Evolutionary conservation across 1,284 basidiomycete species (phyloP), one percentile per base, ranked within the genome.

Genomic region (Trichosporon sp.): DNA sequence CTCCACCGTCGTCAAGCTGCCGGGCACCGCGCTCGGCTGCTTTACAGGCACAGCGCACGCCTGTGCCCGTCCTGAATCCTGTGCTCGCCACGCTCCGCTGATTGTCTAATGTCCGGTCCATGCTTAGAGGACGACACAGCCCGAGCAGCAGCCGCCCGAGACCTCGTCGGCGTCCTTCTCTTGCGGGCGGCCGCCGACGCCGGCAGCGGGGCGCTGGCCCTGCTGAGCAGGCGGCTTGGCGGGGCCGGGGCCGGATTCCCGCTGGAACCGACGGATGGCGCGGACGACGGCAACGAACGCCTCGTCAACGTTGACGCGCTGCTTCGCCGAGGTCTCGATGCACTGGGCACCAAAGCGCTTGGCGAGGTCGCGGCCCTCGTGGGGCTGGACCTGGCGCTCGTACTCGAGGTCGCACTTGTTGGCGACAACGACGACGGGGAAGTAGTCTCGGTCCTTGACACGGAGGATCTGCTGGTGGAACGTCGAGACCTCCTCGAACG

Each of bases 351-450:
- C 92, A 82, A 98, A 97, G 82, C 96, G 93, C 84, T 94, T 96
- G 1, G 97, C 96, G 71, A 99, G 89, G 79, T 97, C 95, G 71
- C 94, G 93, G 10, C 97, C 97, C 93, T 99, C 96, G 81, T 96
- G 94, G 87, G 92, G 93, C 81, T 94, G 93, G 16, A 99, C 97
- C 85, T 98, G 96, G 72, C 97, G 89, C 85, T 99, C 97, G 81
- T 93, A 97, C 83, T 99, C 97, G 80, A 99, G 86, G 85, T 99
- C 97, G 82, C 94, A 97, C 87, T 99, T 99, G 88, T 99, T 99
- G 43, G 95, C 97, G 7, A 98, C 94, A 67, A 99, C 92, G 74
- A 99, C 93, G 76, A 98, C 94, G 31, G 97, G 97, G 89, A 98
- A 98, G 66, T 90, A 91, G 85, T 99, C 97, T 84, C 94, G 93